Evolutionary conservation across 2,329 filamentous ascomycete species (phyloP), one percentile per base, ranked within the genome.

Genomic region (Chaetomiaceae sp.): DNA sequence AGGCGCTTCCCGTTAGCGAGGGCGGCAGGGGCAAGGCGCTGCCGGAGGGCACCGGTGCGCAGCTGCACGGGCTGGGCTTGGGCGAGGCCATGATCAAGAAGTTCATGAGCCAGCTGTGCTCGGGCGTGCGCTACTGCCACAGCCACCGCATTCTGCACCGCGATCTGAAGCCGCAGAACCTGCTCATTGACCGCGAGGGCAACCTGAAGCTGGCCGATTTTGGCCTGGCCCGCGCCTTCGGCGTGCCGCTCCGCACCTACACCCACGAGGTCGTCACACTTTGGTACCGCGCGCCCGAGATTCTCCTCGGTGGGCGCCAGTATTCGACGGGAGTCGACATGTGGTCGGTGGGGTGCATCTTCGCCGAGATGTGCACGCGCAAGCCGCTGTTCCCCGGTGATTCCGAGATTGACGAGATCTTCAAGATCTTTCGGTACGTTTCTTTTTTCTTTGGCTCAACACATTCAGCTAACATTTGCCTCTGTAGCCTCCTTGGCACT

Each of bases 251-350:
- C 61, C 79, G 89, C 63, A 95, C 89, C 45, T 95, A 93, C 69
- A 95, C 89, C 45, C 89, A 95, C 70, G 89, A 95, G 78, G 88
- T 95, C 55, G 89, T 95, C 53, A 95, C 89, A 1, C 76, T 95
- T 47, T 95, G 89, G 89, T 95, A 95, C 68, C 86, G 89, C 54
- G 80, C 88, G 7, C 89, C 89, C 1, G 89, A 95, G 68, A 93
- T 95, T 66, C 77, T 95, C 33, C 81, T 95, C 3, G 89, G 89
- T 65, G 88, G 89, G 48, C 85, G 89, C 55, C 89, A 93, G 68
- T 95, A 95, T 73, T 91, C 87, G 13, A 95, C 89, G n/a, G 89
- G 89, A 53, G 88, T 95, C 37, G 89, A 95, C 67, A 93, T 95
- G 86, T 95, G 89, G 89, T 91, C 87, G 19, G 83, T 89, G 35